Percentiles rank a stretch among this genome's conserved stretches.
Evolutionary conservation across 1,284 basidiomycete genomes (phyloP).

Genomic region (Pholiota adiposa): DNA sequence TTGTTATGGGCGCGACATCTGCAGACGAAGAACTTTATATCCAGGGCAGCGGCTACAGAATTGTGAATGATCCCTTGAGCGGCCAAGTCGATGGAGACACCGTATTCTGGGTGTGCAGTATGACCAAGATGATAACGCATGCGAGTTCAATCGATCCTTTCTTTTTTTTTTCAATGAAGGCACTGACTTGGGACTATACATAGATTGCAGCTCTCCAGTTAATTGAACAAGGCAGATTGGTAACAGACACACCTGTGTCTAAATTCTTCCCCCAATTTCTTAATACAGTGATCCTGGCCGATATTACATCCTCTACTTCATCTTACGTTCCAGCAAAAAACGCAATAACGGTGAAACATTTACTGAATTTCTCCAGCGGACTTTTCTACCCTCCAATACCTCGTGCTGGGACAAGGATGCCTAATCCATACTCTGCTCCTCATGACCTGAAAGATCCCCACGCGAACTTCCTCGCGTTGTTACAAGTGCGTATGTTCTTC

Average conservation of each 20-base stretch:
- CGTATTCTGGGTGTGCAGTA: slow-evolving; percentile 29
- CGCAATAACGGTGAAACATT: slow-evolving; percentile 20
- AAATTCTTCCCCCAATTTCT: slow-evolving; percentile 25
- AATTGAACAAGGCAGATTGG: slow-evolving; percentile 25
- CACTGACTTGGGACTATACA: neutral
- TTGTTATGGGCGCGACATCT: slow-evolving; percentile 22
- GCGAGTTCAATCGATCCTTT: too few relatives aligned
- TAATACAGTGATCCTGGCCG: slow-evolving; percentile 26
- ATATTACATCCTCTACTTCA: slow-evolving; percentile 9
- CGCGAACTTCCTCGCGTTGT: slow-evolving; percentile 20
- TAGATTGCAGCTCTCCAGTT: slow-evolving; percentile 25
- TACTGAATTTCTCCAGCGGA: slow-evolving; percentile 29
- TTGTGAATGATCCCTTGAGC: slow-evolving; percentile 20
- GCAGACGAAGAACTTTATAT: slow-evolving; percentile 25
- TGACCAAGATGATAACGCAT: slow-evolving; percentile 25
- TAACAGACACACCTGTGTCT: slow-evolving; percentile 21
- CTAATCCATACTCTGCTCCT: slow-evolving; percentile 8
- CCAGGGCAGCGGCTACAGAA: slow-evolving; percentile 18
- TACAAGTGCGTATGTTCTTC: slow-evolving; percentile 21
- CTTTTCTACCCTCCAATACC: slow-evolving; percentile 19
- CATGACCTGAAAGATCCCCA: slow-evolving; percentile 24
- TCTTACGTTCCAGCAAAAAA: slow-evolving; percentile 25
- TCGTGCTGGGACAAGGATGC: neutral
- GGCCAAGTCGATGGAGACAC: slow-evolving; percentile 22
- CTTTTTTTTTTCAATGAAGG: too few relatives aligned